Percentiles rank a stretch among this genome's conserved stretches.
phyloP scores from a whole-genome alignment of 2,329 filamentous ascomycete genomes.

The Paraphaeosphaeria minitans region DNA sequence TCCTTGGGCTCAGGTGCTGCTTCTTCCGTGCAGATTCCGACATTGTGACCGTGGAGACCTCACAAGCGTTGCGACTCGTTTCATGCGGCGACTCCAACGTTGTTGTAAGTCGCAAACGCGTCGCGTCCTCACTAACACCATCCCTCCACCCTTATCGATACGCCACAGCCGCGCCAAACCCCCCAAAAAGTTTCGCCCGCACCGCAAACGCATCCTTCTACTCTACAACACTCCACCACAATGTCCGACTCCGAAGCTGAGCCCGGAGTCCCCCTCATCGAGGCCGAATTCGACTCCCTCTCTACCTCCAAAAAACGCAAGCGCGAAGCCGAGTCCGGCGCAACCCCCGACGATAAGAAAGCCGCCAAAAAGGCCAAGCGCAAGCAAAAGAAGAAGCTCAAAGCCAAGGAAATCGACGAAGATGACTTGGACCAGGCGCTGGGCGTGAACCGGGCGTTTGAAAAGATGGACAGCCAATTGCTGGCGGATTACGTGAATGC shows the following conservation, averaged over 20 bases:
- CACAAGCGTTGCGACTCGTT: slow-evolving; percentile 1
- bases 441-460: slow-evolving; percentile 77
- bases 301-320: slow-evolving; percentile 50
- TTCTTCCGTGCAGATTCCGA: slow-evolving; percentile 45
- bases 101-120: slow-evolving; percentile 22
- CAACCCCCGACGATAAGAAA: slow-evolving; percentile 42
- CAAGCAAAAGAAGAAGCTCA: slow-evolving; percentile 63
- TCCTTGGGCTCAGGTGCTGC: slow-evolving; percentile 36
- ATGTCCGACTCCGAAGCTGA: slow-evolving; percentile 55
- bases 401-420: slow-evolving; percentile 65
- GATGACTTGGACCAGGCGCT: slow-evolving; percentile 55
- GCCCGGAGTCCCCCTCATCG: slow-evolving; percentile 52
- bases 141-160: slow-evolving; percentile 36
- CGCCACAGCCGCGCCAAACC: slow-evolving; percentile 13
- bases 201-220: slow-evolving; percentile 17
- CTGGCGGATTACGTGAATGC: slow-evolving; percentile 86
- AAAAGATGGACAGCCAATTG: slow-evolving; percentile 80
- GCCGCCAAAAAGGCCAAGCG: slow-evolving; percentile 44
- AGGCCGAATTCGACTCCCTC: slow-evolving; percentile 45
- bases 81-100: slow-evolving; percentile 9
- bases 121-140: slow-evolving; percentile 10
- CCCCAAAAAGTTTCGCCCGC: slow-evolving; percentile 24
- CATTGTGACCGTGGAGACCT: slow-evolving; percentile 29
- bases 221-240: slow-evolving; percentile 29
- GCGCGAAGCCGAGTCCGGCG: slow-evolving; percentile 39